A percentile compares a stretch with the other conserved stretches of the same genome.
Evolutionary conservation across 306 rosid species (phyloP).

Genomic region (Ceratonia siliqua): DNA sequence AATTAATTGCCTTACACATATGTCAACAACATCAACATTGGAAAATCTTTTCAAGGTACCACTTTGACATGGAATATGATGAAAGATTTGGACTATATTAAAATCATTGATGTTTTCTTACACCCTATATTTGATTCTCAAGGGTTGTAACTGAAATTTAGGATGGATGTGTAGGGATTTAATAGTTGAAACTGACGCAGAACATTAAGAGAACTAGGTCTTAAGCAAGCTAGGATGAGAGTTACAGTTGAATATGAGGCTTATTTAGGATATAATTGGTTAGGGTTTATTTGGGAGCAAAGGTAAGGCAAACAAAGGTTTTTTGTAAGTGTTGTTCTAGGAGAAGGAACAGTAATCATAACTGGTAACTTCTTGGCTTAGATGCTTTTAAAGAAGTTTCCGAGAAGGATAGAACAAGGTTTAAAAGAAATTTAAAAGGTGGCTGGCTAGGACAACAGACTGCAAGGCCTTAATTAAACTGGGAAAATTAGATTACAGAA

Average conservation of each 20-base stretch:
- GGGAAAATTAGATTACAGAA: background rate
- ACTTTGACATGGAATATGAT: background rate
- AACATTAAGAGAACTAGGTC: background rate
- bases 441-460: background rate
- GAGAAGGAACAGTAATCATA: background rate
- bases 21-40: background rate
- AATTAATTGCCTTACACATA: background rate
- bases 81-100: background rate
- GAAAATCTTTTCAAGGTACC: background rate
- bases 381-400: background rate
- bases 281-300: background rate
- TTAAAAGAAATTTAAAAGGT: background rate
- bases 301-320: background rate
- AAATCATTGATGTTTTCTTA: background rate
- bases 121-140: background rate
- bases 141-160: background rate
- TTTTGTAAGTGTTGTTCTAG: background rate
- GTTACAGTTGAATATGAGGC: background rate
- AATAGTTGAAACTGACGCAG: background rate
- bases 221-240: background rate
- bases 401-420: background rate
- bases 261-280: background rate
- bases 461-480: background rate
- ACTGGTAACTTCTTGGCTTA: background rate
- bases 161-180: background rate